These are phyloP conservation scores for Ophiostoma ulmi DNA, from an alignment of 2,329 filamentous ascomycete genomes.

Conservation along the genomic window DNA sequence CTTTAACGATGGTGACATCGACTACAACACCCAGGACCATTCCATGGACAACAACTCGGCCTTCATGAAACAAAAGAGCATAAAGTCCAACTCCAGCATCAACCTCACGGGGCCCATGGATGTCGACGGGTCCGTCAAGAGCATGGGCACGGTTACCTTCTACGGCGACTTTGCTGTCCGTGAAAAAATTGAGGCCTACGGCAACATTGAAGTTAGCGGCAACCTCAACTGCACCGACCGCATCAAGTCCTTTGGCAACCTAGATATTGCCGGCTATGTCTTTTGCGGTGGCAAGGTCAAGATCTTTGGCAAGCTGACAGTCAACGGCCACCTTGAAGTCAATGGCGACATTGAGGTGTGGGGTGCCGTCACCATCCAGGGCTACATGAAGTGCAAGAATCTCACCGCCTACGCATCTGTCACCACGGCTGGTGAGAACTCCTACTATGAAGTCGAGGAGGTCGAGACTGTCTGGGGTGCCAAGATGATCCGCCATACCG, in stretches of 20 bases:
- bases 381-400: conserved; percentile 41
- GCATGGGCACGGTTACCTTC: conserved; percentile 42
- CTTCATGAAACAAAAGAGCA: conserved; percentile 33
- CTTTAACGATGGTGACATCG: conserved; percentile 25
- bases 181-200: conserved; percentile 45
- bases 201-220: conserved; percentile 40
- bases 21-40: conserved; percentile 24
- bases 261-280: conserved; percentile 39
- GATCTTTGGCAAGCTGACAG: conserved; percentile 43
- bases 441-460: conserved; percentile 41
- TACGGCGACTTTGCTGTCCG: conserved; percentile 42
- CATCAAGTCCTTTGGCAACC: conserved; percentile 46
- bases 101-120: conserved; percentile 43
- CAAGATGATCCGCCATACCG: conserved; percentile 37
- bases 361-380: conserved; percentile 43
- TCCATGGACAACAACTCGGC: not conserved
- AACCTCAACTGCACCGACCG: conserved; percentile 36
- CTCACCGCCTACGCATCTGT: conserved; percentile 44
- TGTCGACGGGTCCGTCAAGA: conserved; percentile 44
- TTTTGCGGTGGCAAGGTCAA: conserved; percentile 40
- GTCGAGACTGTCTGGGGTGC: conserved; percentile 42
- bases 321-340: conserved; percentile 41
- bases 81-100: conserved; percentile 41
- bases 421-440: conserved; percentile 43
- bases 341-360: conserved; percentile 43